Base-by-base conservation (phyloP, 371 early-diverging fungal species). In the Mycotypha africana region DNA sequence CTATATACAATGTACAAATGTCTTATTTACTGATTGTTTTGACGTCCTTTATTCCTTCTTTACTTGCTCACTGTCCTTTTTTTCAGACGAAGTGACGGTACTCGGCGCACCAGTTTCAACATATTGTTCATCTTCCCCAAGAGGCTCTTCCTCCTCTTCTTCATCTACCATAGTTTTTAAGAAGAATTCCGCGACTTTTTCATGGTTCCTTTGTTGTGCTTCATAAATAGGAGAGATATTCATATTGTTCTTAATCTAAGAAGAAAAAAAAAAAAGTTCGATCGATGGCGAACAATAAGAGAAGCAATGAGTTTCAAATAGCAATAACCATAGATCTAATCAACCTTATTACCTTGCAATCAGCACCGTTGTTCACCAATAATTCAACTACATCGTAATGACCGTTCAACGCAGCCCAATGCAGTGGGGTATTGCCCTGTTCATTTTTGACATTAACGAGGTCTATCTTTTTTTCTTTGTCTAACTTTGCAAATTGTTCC, bases 401-500 rank as follows among this genome's bases (percentile, higher is more conserved):
- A 4, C 93, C 92, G 60, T 91, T 93, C 23, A 91, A 60, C 6
- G 89, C 85, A 34, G 89, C 89, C 92, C 92, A 91, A 60, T 93
- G 93, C 38, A 93, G 71, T 17, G 93, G 78, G 12, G 91, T 85
- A 49, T 85, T 86, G 40, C 88, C 90, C 56, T 86, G 77, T 9
- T 74, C 73, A 53, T 86, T 88, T 47, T 70, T 71, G 22, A 62
- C 53, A 51, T 87, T 76, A 42, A 88, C 54, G 45, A 67, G 62
- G 21, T 66, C 57, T 41, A 57, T 42, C 26, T 38, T 52, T 17
- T 47, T 36, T 20, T 52, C 33, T 2, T 47, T 32, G 14, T 36
- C 43, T 36, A 56, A 56, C 5, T 26, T 38, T 9, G 47, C 7
- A 44, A 80, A 42, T 42, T 62, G 48, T 35, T 74, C 62, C 24